Base-by-base conservation (phyloP, 306 rosid species). In the Crotalaria pallida region DNA sequence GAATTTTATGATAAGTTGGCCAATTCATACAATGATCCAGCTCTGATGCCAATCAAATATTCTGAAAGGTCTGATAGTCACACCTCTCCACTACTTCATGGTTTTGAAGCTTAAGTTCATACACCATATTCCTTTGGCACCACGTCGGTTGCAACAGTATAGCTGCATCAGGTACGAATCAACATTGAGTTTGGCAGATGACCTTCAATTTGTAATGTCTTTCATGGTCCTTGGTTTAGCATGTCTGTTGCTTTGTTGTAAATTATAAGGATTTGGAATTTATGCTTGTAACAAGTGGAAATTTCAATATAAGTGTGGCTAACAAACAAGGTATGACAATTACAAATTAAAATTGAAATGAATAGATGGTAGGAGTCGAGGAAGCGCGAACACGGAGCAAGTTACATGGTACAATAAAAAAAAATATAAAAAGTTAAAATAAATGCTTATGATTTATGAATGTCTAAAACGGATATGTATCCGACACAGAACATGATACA, bases 1-100 rank as follows among this genome's bases (percentile, higher is more conserved):
- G 90, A 77, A 69, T 92, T 87, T 74, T 87, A 72, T 55, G 79
- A 82, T 23, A 81, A 81, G 10, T 51, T 92, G 64, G 78, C 22
- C 38, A 62, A 71, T 64, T 91, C 92, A 7, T 92, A 92, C 53
- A 68, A 60, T 45, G 94, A 87, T 84, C 96, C 96, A 49, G 83
- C 84, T 64, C 36, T 92, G 67, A 38, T 31, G 76, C 87, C 90
- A 64, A 66, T 40, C 9, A 73, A 48, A 24, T 79, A 62, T 74
- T 59, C 87, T 3, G 55, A 77, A 72, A 79, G 82, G 58, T 17
- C 60, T 12, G 78, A 84, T 33, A 80, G 62, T 22, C 79, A 18
- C 36, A 79, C 47, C 73, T 41, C 89, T 56, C 96, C 96, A 22
- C 88, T 89, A 7, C 91, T 91, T 69, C 58, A 65, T 1, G 59